Conservation (phyloP, 176 grass and related monocot species). For the Neostapfia colusana region DNA sequence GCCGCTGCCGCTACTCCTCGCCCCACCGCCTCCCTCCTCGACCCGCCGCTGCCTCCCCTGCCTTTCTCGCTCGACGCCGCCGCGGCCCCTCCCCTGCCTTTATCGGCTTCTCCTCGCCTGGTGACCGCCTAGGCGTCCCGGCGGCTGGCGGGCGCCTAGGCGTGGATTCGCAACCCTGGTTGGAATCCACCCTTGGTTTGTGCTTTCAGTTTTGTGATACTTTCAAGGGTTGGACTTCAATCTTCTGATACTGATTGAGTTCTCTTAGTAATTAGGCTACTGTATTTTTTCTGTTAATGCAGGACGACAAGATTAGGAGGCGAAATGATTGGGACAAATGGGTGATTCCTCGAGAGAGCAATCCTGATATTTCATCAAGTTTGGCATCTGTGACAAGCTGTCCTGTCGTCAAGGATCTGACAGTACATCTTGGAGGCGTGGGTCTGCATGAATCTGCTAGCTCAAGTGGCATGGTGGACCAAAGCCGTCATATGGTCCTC, state of each 20-base stretch:
- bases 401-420: conserved; percentile 36
- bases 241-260: neutral
- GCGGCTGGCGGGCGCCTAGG: no score
- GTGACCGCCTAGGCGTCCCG: no score
- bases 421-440: conserved; percentile 38
- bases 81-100: no score
- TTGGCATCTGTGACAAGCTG: conserved; percentile 20
- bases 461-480: neutral
- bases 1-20: no score
- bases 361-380: conserved; percentile 25
- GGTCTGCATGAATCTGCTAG: conserved; percentile 31
- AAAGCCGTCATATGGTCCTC: conserved; percentile 22
- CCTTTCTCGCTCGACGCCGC: no score
- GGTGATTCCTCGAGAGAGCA: conserved; percentile 43
- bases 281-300: conserved; percentile 21
- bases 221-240: neutral
- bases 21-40: no score
- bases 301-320: conserved; percentile 60
- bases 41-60: no score
- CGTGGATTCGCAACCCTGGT: no score
- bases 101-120: no score
- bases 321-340: conserved; percentile 58
- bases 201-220: neutral
- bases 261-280: neutral
- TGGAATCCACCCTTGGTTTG: neutral